Percentiles rank a stretch among this genome's conserved stretches.
Evolutionary conservation across 495 filamentous ascomycete genomes (phyloP).

Genomic region (Chaetomium fimeti): DNA sequence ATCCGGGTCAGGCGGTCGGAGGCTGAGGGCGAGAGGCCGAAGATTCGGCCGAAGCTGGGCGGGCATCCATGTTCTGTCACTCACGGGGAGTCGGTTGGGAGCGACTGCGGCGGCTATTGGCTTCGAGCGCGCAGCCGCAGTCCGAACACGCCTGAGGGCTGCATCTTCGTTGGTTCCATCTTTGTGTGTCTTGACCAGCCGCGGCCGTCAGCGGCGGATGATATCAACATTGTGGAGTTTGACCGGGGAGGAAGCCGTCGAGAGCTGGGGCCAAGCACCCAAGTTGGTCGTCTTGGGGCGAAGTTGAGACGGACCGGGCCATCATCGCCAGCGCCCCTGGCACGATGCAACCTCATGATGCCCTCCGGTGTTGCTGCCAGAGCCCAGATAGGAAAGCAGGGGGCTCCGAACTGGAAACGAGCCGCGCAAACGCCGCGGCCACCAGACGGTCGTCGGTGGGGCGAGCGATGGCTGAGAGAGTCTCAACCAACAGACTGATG

Average conservation of each 20-base stretch:
- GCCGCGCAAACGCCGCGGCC: conserved; percentile 9
- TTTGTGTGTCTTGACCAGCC: neutral
- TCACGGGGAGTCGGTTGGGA: neutral
- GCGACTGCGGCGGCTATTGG: conserved; percentile 5
- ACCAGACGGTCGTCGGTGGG: conserved; percentile 5
- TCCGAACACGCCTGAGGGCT: conserved; percentile 10
- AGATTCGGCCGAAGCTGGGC: conserved; percentile 5
- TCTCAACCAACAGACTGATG: conserved; percentile 8
- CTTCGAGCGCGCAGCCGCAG: neutral
- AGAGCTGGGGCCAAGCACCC: neutral
- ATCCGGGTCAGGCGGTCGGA: neutral
- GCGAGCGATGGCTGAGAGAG: neutral
- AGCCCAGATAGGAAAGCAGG: conserved; percentile 16
- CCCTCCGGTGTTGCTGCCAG: conserved; percentile 4
- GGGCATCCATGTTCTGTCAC: neutral
- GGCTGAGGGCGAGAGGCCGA: neutral
- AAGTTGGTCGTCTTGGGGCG: no score
- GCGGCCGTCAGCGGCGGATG: neutral
- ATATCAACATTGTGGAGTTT: neutral
- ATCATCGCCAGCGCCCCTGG: conserved; percentile 10
- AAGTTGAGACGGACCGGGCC: neutral
- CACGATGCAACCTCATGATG: conserved; percentile 24
- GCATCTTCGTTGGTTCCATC: conserved; percentile 19
- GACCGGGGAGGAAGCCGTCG: neutral
- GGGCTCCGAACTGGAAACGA: conserved; percentile 13